phyloP scores from a whole-genome alignment of 371 early-diverging fungal species.

The Actinomortierella wolfii region DNA sequence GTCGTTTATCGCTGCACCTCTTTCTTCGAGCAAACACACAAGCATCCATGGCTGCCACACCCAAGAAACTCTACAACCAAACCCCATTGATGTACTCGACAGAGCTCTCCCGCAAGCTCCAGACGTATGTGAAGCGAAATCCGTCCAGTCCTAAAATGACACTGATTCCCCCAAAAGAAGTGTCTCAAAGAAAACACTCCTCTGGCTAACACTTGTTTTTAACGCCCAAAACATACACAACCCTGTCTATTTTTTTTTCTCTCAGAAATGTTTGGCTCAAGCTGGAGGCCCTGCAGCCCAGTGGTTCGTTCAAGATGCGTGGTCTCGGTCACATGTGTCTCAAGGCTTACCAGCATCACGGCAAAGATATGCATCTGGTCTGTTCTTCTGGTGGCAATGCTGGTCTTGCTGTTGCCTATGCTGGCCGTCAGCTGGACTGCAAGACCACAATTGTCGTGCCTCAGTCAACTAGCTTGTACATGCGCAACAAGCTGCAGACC shows the following conservation, averaged over 20 bases:
- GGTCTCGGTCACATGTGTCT: conserved; percentile 70
- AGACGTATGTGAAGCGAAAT: too few species aligned
- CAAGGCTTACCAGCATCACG: conserved; percentile 56
- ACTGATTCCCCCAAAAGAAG: neutral
- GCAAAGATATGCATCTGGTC: conserved; percentile 58
- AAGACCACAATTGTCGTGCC: conserved; percentile 68
- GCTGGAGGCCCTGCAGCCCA: conserved; percentile 76
- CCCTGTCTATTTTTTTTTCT: too few species aligned
- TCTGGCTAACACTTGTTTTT: too few species aligned
- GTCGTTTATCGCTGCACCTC: neutral
- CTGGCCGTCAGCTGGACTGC: conserved; percentile 64
- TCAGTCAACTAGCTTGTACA: conserved; percentile 49
- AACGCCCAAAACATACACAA: neutral
- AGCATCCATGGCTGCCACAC: conserved; percentile 23
- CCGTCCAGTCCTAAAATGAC: too few species aligned
- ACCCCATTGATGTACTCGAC: conserved; percentile 56
- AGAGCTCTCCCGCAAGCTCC: conserved; percentile 48
- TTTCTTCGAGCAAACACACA: neutral
- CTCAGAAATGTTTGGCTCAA: conserved; percentile 72
- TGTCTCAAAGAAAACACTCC: neutral
- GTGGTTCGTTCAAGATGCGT: conserved; percentile 77
- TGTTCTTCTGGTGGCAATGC: conserved; percentile 74
- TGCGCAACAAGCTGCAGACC: conserved; percentile 59
- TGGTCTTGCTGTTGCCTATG: conserved; percentile 71
- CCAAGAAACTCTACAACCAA: conserved; percentile 42